These are phyloP conservation scores for Trametes pubescens DNA, from an alignment of 1,284 basidiomycete genomes.

Conservation along the genomic window DNA sequence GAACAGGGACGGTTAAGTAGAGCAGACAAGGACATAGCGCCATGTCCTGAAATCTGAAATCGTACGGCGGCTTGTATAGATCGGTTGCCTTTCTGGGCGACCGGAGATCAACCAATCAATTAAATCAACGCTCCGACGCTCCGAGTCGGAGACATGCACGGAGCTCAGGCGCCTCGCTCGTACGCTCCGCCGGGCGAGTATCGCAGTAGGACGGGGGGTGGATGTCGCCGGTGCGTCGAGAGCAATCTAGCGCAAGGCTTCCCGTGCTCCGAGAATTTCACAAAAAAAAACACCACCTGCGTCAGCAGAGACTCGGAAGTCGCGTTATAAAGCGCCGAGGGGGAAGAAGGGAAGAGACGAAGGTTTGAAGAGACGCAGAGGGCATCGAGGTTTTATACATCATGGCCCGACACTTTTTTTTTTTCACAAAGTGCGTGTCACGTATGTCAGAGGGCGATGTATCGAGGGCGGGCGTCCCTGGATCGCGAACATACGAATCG, in stretches of 20 bases:
- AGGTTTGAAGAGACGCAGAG: too few species aligned
- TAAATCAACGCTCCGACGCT: slow-evolving; percentile 19
- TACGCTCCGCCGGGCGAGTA: not conserved
- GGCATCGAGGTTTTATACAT: too few species aligned
- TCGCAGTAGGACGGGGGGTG: not conserved
- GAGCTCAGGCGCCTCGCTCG: not conserved
- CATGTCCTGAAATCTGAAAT: slow-evolving; percentile 40
- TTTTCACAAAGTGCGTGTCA: too few species aligned
- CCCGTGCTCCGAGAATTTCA: not conserved
- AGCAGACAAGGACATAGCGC: slow-evolving; percentile 35
- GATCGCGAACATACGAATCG: too few species aligned
- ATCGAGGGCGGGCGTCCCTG: too few species aligned
- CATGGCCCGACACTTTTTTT: too few species aligned
- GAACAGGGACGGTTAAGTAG: slow-evolving; percentile 30
- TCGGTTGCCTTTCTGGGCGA: slow-evolving; percentile 29
- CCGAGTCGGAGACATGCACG: not conserved
- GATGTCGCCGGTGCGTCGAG: slow-evolving; percentile 3
- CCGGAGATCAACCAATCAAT: slow-evolving; percentile 21
- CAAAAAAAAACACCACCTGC: not conserved
- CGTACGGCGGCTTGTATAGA: slow-evolving; percentile 36
- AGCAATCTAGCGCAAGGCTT: not conserved
- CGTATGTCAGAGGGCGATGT: too few species aligned
- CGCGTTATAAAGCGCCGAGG: slow-evolving; percentile 13
- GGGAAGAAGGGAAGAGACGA: not conserved
- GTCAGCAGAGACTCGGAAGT: slow-evolving; percentile 16